phyloP scores from a whole-genome alignment of 768 basidiomycete genomes.

The Dioszegia crocea region DNA sequence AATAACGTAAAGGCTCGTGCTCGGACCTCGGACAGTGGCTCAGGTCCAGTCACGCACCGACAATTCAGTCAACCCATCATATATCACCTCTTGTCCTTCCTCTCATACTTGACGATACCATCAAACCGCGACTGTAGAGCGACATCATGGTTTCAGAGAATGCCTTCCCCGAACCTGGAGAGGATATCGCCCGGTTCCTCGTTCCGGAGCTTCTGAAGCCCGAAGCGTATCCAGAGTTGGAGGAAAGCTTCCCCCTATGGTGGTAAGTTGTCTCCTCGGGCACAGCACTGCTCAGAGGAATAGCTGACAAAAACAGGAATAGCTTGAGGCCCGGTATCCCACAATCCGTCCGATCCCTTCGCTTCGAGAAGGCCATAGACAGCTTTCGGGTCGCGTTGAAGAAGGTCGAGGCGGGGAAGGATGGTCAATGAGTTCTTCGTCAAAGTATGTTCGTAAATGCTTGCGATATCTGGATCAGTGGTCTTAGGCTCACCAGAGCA shows the following conservation, averaged over 20 bases:
- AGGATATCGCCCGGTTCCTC: constrained; percentile 4
- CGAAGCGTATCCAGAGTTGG: neutral
- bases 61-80: too few relatives aligned
- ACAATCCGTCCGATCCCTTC: neutral
- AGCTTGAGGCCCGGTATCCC: constrained; percentile 3
- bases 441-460: neutral
- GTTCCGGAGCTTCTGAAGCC: neutral
- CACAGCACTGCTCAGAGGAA: too few relatives aligned
- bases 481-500: neutral
- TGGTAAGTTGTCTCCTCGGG: too few relatives aligned
- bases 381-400: neutral
- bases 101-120: too few relatives aligned
- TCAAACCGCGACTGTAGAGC: too few relatives aligned
- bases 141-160: neutral
- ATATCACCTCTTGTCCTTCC: too few relatives aligned
- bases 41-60: too few relatives aligned
- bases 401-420: neutral
- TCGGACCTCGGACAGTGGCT: too few relatives aligned
- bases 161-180: neutral
- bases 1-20: too few relatives aligned
- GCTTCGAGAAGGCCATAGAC: constrained; percentile 4
- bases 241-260: neutral
- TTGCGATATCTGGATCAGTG: neutral
- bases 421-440: constrained; percentile 7
- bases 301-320: too few relatives aligned